A percentile compares a stretch with the other conserved stretches of the same genome.
Conservation (phyloP, 768 basidiomycete species). For the Tricholoma matsutake region DNA sequence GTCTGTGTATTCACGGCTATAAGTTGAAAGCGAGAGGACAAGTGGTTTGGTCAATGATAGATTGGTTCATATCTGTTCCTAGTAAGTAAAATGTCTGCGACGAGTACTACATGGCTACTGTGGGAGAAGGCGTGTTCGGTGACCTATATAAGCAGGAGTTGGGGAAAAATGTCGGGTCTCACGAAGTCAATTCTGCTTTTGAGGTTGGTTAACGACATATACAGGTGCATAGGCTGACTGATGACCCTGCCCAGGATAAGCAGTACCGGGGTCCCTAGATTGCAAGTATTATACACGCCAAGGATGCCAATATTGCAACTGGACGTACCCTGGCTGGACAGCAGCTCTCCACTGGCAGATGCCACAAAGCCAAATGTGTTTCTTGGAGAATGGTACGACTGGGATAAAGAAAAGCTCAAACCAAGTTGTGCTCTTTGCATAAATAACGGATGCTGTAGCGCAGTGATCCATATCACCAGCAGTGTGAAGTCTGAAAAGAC, state of each 20-base stretch:
- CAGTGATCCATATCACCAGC: slow-evolving; percentile 1
- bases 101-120: no score
- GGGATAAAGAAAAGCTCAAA: slow-evolving; percentile 77
- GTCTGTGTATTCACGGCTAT: background rate
- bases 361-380: slow-evolving; percentile 66
- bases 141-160: background rate
- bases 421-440: slow-evolving; percentile 67
- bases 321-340: slow-evolving; percentile 47
- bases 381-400: slow-evolving; percentile 59
- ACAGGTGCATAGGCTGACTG: slow-evolving; percentile 40
- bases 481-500: slow-evolving; percentile 13
- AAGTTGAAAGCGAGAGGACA: background rate
- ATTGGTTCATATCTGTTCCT: no score
- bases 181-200: slow-evolving; percentile 12
- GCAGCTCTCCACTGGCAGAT: slow-evolving; percentile 67
- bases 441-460: slow-evolving; percentile 52
- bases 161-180: background rate
- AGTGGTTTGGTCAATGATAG: background rate
- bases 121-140: no score
- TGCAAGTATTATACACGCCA: background rate
- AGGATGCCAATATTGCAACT: background rate
- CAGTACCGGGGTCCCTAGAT: slow-evolving; percentile 25
- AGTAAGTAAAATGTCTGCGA: no score
- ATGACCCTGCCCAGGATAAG: slow-evolving; percentile 23
- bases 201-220: slow-evolving; percentile 28